phyloP scores from a whole-genome alignment of 2,329 filamentous ascomycete genomes.

The Nothopassalora personata region DNA sequence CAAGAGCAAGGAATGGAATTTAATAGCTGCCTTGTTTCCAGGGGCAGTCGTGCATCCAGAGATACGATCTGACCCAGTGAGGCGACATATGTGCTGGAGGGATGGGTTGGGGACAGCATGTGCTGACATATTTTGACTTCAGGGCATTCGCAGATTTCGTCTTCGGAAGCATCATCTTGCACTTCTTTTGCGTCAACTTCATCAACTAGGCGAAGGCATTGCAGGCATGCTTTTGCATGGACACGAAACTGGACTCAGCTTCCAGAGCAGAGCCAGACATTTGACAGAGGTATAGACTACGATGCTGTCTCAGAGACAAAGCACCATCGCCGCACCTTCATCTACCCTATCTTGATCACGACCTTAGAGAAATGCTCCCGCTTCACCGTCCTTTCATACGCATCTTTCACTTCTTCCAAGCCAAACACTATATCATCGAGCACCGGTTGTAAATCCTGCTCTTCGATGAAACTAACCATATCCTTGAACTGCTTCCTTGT shows the following conservation, averaged over 20 bases:
- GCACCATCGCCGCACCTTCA: background rate
- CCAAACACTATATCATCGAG: conserved; percentile 35
- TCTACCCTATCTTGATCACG: conserved; percentile 13
- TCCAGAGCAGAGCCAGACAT: background rate
- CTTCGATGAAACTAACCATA: conserved; percentile 18
- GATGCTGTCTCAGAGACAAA: background rate
- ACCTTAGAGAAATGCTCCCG: conserved; percentile 32
- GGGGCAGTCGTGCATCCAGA: too few relatives aligned
- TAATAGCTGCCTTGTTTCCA: too few relatives aligned
- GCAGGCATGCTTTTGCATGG: too few relatives aligned
- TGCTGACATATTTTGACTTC: background rate
- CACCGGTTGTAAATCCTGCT: conserved; percentile 20
- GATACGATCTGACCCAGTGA: too few relatives aligned
- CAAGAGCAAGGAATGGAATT: too few relatives aligned
- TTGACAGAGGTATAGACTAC: background rate
- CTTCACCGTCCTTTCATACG: conserved; percentile 27
- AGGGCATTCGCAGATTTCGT: conserved; percentile 96
- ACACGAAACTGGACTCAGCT: background rate
- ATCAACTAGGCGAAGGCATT: conserved; percentile 67
- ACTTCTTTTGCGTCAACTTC: conserved; percentile 99
- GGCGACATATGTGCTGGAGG: background rate
- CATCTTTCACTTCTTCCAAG: conserved; percentile 28
- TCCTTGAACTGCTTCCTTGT: conserved; percentile 16
- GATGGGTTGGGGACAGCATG: background rate
- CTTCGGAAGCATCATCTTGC: conserved; percentile 87